Evolutionary conservation across 1,284 basidiomycete species (phyloP), one percentile per base, ranked within the genome.

Genomic region (Ceratobasidium sp.): DNA sequence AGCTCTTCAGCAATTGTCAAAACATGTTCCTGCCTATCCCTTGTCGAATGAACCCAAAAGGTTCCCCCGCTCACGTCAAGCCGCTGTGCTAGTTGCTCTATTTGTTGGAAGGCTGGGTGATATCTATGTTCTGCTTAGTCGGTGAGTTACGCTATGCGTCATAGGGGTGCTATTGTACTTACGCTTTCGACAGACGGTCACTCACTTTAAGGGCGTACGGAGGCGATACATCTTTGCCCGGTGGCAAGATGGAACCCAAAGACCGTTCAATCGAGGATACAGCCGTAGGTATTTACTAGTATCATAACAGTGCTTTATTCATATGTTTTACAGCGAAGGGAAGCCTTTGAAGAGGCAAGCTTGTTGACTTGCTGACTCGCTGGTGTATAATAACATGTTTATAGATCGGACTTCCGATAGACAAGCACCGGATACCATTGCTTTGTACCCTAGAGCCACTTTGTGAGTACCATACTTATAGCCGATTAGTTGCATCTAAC

Each of bases 61-160:
- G 32, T 77, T 75, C 64, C 91, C 91, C 0, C 84, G 87, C 11
- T 85, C 86, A 11, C 81, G 85, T 47, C 85, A 86, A 70, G 89
- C 91, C 0, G 91, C 91, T 0, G 92, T 93, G 0, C 85, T 93
- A 6, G 89, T 94, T 0, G 91, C 91, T 9, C 80, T 96, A 54
- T 96, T 95, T 74, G 87, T 94, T 0, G 94, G 94, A 0, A 83
- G 93, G 6, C 85, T 86, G 59, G 93, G 93, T 2, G 92, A 95
- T 77, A 79, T 96, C 30, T 92, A 94, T 77, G 93, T 95, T 0
- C 79, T 95, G 2, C 84, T 95, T 21, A 92, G 87, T 77, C 84
- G 89, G 91, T 91, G 77, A 78, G 87, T 63, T 30, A 26, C 7
- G 26, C 16, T n/a, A 35, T 46, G 59, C n/a, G 23, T 26, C 6